Base-by-base conservation (phyloP, 208 protist species). In the Phytomonas francai region DNA sequence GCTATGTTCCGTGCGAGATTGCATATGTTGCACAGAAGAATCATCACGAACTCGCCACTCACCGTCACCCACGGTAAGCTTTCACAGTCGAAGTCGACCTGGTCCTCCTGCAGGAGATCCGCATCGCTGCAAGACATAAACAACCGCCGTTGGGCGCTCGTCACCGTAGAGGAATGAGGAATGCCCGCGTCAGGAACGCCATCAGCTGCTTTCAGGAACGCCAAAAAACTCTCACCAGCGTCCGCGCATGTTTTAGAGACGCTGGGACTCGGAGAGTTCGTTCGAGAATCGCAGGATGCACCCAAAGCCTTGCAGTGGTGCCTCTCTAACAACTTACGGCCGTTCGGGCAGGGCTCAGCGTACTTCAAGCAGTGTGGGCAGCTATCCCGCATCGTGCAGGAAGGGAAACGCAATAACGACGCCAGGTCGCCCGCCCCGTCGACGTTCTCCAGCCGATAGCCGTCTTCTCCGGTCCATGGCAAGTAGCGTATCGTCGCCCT, bases 11-110 rank as follows among this genome's bases (percentile, higher is more conserved):
- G 86, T 28, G 87, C 76, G 1, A 86, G 77, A 58, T 95, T 73
- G 2, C 77, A 78, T 33, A 91, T 57, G 58, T 88, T 92, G 67
- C 86, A 89, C 45, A 92, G 45, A 51, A 95, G 81, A 31, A 83
- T 65, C 30, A 56, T 84, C 62, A 77, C 82, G 71, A 89, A 82
- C n/a, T 82, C 74, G 16, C 86, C 83, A 14, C 82, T 73, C 34
- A 95, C 71, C n/a, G 82, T 90, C 32, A 89, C 84, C 89, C 89
- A 95, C 57, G 82, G 83, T 58, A 86, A 70, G 31, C 59, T 66
- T 51, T 77, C 68, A 56, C 88, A 80, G 61, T 81, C 70, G 68
- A 91, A 92, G 78, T 95, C 83, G 3, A 92, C 74, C 0, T 33
- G 56, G 32, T 83, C 72, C 64, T 87, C 79, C 54, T 79, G 68